phyloP scores from a whole-genome alignment of 1,284 basidiomycete genomes.

The Apiotrichum mycotoxinovorans region DNA sequence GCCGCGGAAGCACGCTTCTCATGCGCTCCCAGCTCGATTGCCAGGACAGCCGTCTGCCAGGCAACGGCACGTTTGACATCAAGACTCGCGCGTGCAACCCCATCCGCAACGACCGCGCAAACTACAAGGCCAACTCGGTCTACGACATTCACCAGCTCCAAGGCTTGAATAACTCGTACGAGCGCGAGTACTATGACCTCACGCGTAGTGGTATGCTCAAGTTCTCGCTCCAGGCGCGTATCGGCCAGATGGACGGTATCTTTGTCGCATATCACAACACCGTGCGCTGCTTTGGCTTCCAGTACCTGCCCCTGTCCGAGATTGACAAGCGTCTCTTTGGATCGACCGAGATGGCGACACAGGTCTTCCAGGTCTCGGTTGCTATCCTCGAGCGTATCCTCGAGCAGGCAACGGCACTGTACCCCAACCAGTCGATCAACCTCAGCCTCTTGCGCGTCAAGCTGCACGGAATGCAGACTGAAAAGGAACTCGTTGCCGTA shows the following conservation, averaged over 20 bases:
- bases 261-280: conserved; percentile 96
- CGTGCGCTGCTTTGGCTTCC: conserved; percentile 83
- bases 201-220: conserved; percentile 91
- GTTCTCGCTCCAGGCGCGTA: conserved; percentile 92
- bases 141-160: conserved; percentile 65
- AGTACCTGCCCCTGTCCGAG: conserved; percentile 82
- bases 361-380: conserved; percentile 74
- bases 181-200: conserved; percentile 87
- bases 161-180: conserved; percentile 71
- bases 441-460: conserved; percentile 49
- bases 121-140: conserved; percentile 75
- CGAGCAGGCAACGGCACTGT: conserved; percentile 60
- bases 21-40: conserved; percentile 97
- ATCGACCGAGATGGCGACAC: conserved; percentile 59
- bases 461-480: conserved; percentile 51
- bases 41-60: conserved; percentile 72
- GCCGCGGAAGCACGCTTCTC: conserved; percentile 65
- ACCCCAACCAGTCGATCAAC: conserved; percentile 56
- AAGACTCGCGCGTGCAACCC: conserved; percentile 87
- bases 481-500: conserved; percentile 52
- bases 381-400: conserved; percentile 68
- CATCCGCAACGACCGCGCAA: conserved; percentile 80
- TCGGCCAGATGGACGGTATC: conserved; percentile 96
- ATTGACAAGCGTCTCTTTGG: conserved; percentile 84
- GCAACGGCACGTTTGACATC: conserved; percentile 89